These are phyloP conservation scores for Dendrobium officinale DNA, from an alignment of 106 monocot genomes.

Conservation along the genomic window DNA sequence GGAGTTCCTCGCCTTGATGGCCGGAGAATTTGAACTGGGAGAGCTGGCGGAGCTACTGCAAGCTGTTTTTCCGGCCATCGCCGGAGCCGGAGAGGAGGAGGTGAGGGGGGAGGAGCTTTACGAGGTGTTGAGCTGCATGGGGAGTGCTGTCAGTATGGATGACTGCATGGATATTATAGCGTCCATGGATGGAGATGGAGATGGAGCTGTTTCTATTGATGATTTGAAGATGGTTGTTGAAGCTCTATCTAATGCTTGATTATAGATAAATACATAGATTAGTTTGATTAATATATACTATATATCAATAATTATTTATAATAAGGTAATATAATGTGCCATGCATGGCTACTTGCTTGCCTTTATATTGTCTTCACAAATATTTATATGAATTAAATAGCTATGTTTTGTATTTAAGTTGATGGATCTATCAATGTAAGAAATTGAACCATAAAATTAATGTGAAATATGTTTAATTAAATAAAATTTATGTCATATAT, in stretches of 20 bases:
- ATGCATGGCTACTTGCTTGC: not conserved
- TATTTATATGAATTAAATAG: no score
- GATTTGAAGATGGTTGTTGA: conserved; percentile 33
- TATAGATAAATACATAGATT: not conserved
- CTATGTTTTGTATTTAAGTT: no score
- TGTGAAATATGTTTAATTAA: no score
- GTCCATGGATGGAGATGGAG: conserved; percentile 42
- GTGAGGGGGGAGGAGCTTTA: conserved; percentile 36
- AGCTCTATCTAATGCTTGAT: conserved; percentile 8
- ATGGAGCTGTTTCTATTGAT: conserved; percentile 33
- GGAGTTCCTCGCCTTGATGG: not conserved
- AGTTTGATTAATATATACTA: not conserved
- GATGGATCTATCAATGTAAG: no score
- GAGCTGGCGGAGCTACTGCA: not conserved
- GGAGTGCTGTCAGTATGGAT: conserved; percentile 15
- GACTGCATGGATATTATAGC: conserved; percentile 39
- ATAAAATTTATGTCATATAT: no score
- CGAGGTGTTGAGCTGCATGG: conserved; percentile 18
- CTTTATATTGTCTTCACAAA: no score
- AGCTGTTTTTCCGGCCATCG: not conserved
- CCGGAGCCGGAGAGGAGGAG: not conserved
- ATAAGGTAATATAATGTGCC: not conserved
- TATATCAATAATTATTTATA: no score
- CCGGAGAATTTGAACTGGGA: not conserved
- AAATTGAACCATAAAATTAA: no score